phyloP scores from a whole-genome alignment of 2,329 filamentous ascomycete species.

The Ophiostoma angusticollis region DNA sequence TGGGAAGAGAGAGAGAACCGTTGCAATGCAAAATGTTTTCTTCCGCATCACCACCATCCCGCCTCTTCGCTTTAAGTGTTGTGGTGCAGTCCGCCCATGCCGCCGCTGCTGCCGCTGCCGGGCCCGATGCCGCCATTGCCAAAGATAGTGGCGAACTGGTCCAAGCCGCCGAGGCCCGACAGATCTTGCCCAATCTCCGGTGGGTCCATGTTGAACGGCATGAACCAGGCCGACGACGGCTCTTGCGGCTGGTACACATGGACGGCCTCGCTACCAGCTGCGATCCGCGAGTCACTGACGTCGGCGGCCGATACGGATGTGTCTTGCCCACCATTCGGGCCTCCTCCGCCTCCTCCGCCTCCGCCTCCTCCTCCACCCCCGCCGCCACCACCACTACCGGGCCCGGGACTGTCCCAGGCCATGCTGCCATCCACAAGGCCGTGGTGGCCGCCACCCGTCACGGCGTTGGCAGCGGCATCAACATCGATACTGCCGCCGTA shows the following conservation, averaged over 20 bases:
- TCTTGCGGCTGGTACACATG: conserved; percentile 27
- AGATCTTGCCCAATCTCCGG: conserved; percentile 44
- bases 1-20: not conserved
- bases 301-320: not conserved
- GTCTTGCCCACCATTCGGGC: no score
- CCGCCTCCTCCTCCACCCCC: not conserved
- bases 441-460: conserved; percentile 23
- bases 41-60: no score
- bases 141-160: conserved; percentile 38
- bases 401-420: conserved; percentile 24
- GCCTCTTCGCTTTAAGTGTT: no score
- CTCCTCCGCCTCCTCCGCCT: no score
- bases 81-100: conserved; percentile 21
- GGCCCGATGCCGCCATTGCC: conserved; percentile 26
- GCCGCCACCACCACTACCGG: conserved; percentile 8
- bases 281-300: not conserved
- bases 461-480: conserved; percentile 22
- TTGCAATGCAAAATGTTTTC: not conserved
- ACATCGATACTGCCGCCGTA: conserved; percentile 46
- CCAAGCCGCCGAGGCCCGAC: conserved; percentile 29
- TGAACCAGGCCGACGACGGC: conserved; percentile 66
- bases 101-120: conserved; percentile 12
- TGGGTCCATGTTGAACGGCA: conserved; percentile 84
- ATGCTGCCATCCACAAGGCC: conserved; percentile 31
- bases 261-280: conserved; percentile 12